Evolutionary conservation across 805 yeast genomes (phyloP).

Genomic region (Ascoidea tarda): DNA sequence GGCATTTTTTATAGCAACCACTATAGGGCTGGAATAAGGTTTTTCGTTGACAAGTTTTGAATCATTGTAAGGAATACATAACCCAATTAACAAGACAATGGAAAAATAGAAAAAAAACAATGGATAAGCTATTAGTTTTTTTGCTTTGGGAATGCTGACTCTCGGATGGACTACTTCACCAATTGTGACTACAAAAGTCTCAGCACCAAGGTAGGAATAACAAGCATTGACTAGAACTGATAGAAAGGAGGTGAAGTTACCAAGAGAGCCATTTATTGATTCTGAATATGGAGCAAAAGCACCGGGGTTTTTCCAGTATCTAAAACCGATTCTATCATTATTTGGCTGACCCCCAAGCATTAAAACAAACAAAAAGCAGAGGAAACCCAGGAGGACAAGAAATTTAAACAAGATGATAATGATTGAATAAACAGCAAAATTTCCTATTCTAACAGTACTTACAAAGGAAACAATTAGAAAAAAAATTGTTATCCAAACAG

Average conservation of each 20-base stretch:
- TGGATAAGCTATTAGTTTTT: constrained; percentile 38
- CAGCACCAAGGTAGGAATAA: constrained; percentile 36
- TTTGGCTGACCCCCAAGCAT: constrained; percentile 28
- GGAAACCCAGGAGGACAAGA: constrained; percentile 22
- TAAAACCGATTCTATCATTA: constrained; percentile 19
- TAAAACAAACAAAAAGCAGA: constrained; percentile 23
- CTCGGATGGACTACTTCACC: constrained; percentile 37
- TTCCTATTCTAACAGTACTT: constrained; percentile 41
- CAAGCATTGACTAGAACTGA: constrained; percentile 37
- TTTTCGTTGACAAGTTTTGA: constrained; percentile 20
- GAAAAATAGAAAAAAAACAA: constrained; percentile 37
- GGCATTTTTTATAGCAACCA: constrained; percentile 32
- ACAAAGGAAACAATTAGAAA: constrained; percentile 30
- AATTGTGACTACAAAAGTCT: constrained; percentile 32
- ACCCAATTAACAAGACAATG: constrained; percentile 39
- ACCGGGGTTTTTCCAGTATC: constrained; percentile 30
- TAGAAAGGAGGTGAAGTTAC: constrained; percentile 37
- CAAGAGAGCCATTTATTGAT: constrained; percentile 31
- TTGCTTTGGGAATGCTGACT: constrained; percentile 34
- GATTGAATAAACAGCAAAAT: constrained; percentile 24
- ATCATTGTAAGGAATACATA: constrained; percentile 41
- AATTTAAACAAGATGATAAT: constrained; percentile 24
- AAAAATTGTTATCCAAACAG: constrained; percentile 36
- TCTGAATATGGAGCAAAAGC: constrained; percentile 21
- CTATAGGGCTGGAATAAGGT: constrained; percentile 33